A percentile compares a stretch with the other conserved stretches of the same genome.
phyloP scores from a whole-genome alignment of 306 rosid genomes.

The Casuarina cunninghamiana region DNA sequence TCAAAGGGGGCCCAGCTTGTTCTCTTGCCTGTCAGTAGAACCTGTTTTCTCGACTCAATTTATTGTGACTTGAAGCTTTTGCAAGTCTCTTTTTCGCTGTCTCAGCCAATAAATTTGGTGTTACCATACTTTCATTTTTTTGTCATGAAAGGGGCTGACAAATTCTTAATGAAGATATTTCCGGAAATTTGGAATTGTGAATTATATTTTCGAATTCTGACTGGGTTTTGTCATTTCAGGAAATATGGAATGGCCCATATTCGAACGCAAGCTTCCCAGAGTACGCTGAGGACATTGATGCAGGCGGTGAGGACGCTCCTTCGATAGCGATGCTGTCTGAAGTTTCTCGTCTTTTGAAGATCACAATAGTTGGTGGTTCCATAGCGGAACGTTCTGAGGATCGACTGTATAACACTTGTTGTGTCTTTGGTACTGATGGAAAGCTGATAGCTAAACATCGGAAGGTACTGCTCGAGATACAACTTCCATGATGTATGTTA shows the following conservation, averaged over 20 bases:
- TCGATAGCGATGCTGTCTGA: conserved; percentile 93
- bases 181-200: not conserved
- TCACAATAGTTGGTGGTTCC: conserved; percentile 94
- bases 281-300: conserved; percentile 89
- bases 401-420: conserved; percentile 73
- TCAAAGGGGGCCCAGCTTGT: conserved; percentile 77
- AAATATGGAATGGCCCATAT: conserved; percentile 95
- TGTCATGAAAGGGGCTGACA: not conserved
- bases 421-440: conserved; percentile 83
- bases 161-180: not conserved
- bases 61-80: not conserved
- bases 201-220: not conserved
- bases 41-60: no score
- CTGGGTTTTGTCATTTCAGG: conserved; percentile 40
- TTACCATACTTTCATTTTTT: not conserved
- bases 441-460: conserved; percentile 79
- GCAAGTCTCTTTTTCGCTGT: not conserved
- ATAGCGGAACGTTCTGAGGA: conserved; percentile 82
- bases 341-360: conserved; percentile 57
- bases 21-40: conserved; percentile 67
- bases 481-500: not conserved
- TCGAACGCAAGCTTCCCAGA: conserved; percentile 79
- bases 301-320: conserved; percentile 82
- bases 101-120: not conserved
- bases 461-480: conserved; percentile 48